Evolutionary conservation across 2,329 filamentous ascomycete genomes (phyloP), one percentile per base, ranked within the genome.

Genomic region (Pseudogymnoascus sp.): DNA sequence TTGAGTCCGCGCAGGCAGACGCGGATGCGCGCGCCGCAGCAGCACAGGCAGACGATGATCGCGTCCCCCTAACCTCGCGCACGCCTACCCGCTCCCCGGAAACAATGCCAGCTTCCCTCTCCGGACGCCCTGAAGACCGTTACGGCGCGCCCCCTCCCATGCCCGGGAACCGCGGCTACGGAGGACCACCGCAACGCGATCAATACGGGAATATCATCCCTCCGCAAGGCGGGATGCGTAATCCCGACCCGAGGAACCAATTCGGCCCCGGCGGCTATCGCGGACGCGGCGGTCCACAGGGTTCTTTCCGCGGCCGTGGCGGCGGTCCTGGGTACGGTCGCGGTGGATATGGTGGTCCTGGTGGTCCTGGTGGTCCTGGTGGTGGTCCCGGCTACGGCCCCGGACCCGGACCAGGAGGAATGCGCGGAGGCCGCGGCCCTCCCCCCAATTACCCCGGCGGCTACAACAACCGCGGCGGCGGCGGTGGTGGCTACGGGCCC

Each of bases 11-110:
- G 14, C 31, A 48, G 4, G 14, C 14, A 1, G 28, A 28, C 11
- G 21, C 23, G 4, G 90, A 92, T 68, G 90, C 92, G 73, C 83
- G 83, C 63, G 83, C 21, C 6, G 66, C 67, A 23, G 66, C 67
- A 23, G 43, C 61, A 65, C 84, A 83, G 71, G 84, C 82, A 69
- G 82, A 86, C 34, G 90, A 92, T 68, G 90, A 92, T 73, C 83
- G 83, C 63, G 83, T 89, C 14, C 90, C 90, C 0, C 77, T 92
- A 65, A 93, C 90, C 16, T 80, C 84, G 6, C 79, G 82, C 61
- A 87, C 85, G 63, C 85, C 86, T 2, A 78, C 67, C 68, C 67
- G 63, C 48, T 62, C 23, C 61, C 67, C 28, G 63, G 37, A 41
- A 7, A 2, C 37, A 7, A 41, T 41, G 6, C 37, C 37, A 16